Conservation (phyloP, 495 filamentous ascomycete genomes). For the Xylaria castorea region DNA sequence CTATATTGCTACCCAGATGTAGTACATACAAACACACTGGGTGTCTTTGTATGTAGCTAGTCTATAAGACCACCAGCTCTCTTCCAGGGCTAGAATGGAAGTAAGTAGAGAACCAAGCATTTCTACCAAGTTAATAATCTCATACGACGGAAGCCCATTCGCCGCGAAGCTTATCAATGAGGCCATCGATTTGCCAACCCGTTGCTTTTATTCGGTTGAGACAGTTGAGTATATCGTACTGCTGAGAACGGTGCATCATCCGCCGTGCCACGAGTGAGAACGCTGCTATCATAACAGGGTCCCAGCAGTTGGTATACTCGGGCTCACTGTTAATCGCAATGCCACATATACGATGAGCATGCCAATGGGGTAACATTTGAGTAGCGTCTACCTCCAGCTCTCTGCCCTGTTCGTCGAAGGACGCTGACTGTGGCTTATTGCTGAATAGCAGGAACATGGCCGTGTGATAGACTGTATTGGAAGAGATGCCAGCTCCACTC, state of each 20-base stretch:
- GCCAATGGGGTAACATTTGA: slow-evolving; percentile 27
- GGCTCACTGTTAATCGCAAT: slow-evolving; percentile 34
- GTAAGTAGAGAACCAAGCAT: background rate
- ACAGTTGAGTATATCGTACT: slow-evolving; percentile 22
- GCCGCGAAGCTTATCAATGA: slow-evolving; percentile 24
- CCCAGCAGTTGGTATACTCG: slow-evolving; percentile 32
- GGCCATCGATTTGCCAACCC: slow-evolving; percentile 31
- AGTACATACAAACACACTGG: background rate
- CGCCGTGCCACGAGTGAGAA: slow-evolving; percentile 28
- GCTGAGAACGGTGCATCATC: slow-evolving; percentile 23
- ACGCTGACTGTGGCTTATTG: slow-evolving; percentile 38
- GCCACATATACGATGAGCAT: slow-evolving; percentile 32
- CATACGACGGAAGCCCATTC: slow-evolving; percentile 25
- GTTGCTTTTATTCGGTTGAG: slow-evolving; percentile 21
- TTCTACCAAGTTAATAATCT: background rate
- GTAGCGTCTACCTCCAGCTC: background rate
- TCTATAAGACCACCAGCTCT: background rate
- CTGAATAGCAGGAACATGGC: slow-evolving; percentile 51
- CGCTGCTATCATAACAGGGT: slow-evolving; percentile 33
- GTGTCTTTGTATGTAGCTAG: background rate
- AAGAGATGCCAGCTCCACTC: slow-evolving; percentile 48
- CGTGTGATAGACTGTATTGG: slow-evolving; percentile 53
- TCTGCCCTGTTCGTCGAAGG: slow-evolving; percentile 16
- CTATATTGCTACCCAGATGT: too few species aligned
- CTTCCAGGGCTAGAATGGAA: background rate